Base-by-base conservation (phyloP, 2,329 filamentous ascomycete genomes). In the Colletotrichum coccodes region DNA sequence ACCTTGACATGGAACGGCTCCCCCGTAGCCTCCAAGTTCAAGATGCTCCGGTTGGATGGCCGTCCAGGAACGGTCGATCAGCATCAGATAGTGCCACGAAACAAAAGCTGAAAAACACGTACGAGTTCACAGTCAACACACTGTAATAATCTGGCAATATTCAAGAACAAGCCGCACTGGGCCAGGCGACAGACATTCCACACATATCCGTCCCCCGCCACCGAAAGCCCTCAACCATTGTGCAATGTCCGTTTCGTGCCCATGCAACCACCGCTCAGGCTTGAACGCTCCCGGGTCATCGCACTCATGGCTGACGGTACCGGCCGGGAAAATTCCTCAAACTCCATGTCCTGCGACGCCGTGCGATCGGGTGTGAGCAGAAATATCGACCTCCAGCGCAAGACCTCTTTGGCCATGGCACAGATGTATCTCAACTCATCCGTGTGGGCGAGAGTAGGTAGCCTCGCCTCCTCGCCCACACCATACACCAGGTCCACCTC, bases 351-450 rank as follows among this genome's bases (percentile, higher is more conserved):
- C 54, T 80, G 75, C 34, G 78, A 79, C 5, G 79, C 72, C 52
- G 79, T 76, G 70, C 82, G 82, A 34, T 79, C 64, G 72, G 82
- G 64, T 76, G 75, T 73, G 12, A 77, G 52, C 9, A 78, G 74
- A 6, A 84, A 78, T 23, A 81, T 79, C 1, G 82, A 82, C 8
- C 80, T 75, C 83, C 84, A 85, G 12, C 84, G 76, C 57, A 85
- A 73, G 1, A 79, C 77, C 72, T 87, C 84, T 69, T 85, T 84
- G 47, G 54, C 54, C 54, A 58, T 46, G 54, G 54, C 54, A 14
- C 79, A 80, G 23, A 82, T 79, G 42, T 82, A 83, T 3, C 79
- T 79, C 46, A 86, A 68, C 3, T 75, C 74, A 1, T 78, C 73
- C 71, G 81, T 77, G 63, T 86, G 83, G 7, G 75, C 71, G 42